phyloP scores from a whole-genome alignment of 139 green algal genomes.

The Chlorella sp. region DNA sequence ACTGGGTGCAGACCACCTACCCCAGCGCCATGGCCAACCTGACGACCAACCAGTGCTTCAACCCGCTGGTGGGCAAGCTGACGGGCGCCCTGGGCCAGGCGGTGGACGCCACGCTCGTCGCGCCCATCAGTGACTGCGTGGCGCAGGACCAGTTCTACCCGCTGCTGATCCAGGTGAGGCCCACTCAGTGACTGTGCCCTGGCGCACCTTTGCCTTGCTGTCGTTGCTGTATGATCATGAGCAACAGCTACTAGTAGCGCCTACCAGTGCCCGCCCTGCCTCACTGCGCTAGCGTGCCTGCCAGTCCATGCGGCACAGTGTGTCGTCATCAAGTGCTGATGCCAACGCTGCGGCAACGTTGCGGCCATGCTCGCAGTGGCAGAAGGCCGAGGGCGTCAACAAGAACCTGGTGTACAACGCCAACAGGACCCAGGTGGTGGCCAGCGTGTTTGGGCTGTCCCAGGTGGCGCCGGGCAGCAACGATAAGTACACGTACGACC shows the following conservation, averaged over 20 bases:
- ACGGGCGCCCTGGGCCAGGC: slow-evolving; percentile 12
- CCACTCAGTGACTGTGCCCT: too few relatives aligned
- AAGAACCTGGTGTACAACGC: background rate
- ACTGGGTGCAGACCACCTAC: slow-evolving; percentile 1
- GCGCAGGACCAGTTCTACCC: slow-evolving; percentile 20
- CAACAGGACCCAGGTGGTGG: background rate
- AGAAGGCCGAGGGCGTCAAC: background rate
- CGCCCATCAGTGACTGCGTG: slow-evolving; percentile 14
- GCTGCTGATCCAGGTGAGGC: slow-evolving; percentile 8
- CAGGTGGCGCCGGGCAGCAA: background rate
- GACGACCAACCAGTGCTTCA: slow-evolving; percentile 17
- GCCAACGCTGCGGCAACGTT: too few relatives aligned
- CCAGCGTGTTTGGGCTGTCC: background rate
- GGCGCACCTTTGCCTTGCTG: too few relatives aligned
- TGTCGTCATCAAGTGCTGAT: too few relatives aligned
- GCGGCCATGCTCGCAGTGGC: background rate
- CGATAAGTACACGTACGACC: background rate
- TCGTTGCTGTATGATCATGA: too few relatives aligned
- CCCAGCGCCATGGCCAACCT: background rate
- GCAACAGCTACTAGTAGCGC: too few relatives aligned
- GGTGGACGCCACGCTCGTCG: background rate
- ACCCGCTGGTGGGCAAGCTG: slow-evolving; percentile 15
- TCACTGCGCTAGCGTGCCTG: too few relatives aligned
- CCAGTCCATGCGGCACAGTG: too few relatives aligned
- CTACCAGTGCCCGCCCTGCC: too few relatives aligned